Evolutionary conservation across 176 grass and related monocot species (phyloP), one percentile per base, ranked within the genome.

Genomic region (Carex scoparia): DNA sequence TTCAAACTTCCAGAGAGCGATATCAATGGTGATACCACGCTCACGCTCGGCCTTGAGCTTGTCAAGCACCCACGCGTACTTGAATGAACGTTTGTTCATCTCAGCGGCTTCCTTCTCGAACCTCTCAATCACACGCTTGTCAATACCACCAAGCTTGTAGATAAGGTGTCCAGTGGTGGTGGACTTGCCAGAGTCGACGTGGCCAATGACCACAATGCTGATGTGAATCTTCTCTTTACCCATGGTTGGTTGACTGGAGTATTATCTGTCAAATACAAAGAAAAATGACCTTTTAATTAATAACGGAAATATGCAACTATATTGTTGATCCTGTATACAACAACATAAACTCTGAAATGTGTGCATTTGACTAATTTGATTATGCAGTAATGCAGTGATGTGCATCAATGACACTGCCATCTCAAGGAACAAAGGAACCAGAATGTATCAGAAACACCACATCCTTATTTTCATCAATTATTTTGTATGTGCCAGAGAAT

Each of bases 11-110:
- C 93, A 92, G 16, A 94, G 86, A 58, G 93, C 90, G 32, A 94
- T 90, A 81, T 92, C 93, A 10, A 94, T 94, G 83, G 90, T 92
- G 40, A 92, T 95, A 78, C 93, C 90, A 49, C 93, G 81, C 67
- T 95, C 93, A 86, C 88, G 88, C 85, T 95, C 93, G 0, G 93
- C 93, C 88, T 95, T 95, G 18, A 95, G 93, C 89, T 92, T 95
- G 93, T 95, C 93, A 72, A 95, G 93, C 53, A 95, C 93, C 93
- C 89, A 95, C 0, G 89, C 90, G 18, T 95, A 95, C 86, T 94
- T 94, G 90, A 94, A 94, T 1, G 93, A 94, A 84, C 93, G 84
- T 62, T 89, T 92, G 88, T 94, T 94, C 88, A 94, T 94, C 66
- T 92, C 90, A 61, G 93, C 90, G 9, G 90, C 90, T 35, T 92